A percentile compares a stretch with the other conserved stretches of the same genome.
These are phyloP conservation scores for Solanum habrochaites DNA, from an alignment of 257 asterid genomes.

Conservation along the genomic window DNA sequence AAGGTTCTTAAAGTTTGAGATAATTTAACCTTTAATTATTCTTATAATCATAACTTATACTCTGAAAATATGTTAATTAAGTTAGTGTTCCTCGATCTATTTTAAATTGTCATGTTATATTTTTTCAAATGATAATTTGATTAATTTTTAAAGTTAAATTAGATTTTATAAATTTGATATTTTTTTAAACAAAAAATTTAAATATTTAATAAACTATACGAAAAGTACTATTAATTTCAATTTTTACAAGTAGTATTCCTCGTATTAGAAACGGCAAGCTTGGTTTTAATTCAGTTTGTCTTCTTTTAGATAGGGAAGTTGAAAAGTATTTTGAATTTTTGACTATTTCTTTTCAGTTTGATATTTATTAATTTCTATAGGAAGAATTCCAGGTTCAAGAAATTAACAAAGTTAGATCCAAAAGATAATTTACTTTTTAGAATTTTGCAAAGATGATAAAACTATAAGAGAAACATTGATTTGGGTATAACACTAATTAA, in stretches of 20 bases:
- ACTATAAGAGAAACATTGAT: not conserved
- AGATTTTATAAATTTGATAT: too few relatives aligned
- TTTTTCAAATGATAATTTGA: too few relatives aligned
- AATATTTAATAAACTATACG: too few relatives aligned
- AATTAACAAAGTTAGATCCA: not conserved
- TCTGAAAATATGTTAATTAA: not conserved
- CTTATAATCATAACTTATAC: not conserved
- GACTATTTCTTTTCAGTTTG: not conserved
- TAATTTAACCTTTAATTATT: not conserved
- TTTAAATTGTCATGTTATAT: too few relatives aligned
- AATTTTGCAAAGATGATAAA: not conserved
- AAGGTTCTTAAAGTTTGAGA: not conserved
- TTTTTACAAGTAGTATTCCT: too few relatives aligned
- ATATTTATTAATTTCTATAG: not conserved
- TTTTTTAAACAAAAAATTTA: too few relatives aligned
- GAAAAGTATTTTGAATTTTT: not conserved
- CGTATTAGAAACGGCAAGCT: not conserved
- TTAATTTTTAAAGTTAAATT: too few relatives aligned
- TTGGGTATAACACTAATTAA: not conserved
- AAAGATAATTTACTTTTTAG: not conserved
- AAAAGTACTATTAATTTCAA: too few relatives aligned
- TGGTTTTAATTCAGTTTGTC: not conserved
- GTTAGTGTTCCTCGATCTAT: not conserved
- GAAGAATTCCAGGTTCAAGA: not conserved
- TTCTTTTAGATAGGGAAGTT: not conserved